Conservation (phyloP, 306 rosid genomes). For the Vachellia collinsii region DNA sequence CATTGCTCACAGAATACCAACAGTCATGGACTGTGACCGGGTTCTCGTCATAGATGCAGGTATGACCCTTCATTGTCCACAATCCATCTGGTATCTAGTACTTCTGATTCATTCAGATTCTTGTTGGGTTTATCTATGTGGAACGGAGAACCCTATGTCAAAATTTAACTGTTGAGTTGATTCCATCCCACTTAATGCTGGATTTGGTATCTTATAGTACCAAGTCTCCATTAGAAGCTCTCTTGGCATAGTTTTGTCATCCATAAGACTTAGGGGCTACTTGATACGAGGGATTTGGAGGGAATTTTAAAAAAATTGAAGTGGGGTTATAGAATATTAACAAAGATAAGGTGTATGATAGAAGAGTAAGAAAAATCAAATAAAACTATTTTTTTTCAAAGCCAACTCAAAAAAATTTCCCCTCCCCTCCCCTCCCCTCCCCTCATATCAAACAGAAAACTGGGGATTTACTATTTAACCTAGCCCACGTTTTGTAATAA, state of each 20-base stretch:
- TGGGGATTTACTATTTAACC: not conserved
- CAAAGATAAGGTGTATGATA: not conserved
- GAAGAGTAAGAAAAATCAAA: too few species aligned
- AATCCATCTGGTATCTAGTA: not conserved
- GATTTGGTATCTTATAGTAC: not conserved
- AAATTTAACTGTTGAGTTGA: too few species aligned
- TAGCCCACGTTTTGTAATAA: not conserved
- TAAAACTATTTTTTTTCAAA: too few species aligned
- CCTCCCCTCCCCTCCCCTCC: not conserved
- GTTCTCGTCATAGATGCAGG: constrained; percentile 92
- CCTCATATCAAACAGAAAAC: not conserved
- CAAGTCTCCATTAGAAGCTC: not conserved
- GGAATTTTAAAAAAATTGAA: not conserved
- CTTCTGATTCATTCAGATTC: not conserved
- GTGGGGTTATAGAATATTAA: too few species aligned
- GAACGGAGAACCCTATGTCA: not conserved
- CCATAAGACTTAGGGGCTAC: not conserved
- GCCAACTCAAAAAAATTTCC: too few species aligned
- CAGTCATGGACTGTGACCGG: constrained; percentile 90
- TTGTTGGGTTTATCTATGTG: not conserved
- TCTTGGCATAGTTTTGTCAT: not conserved
- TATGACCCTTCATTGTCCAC: constrained; percentile 2
- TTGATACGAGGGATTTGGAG: too few species aligned
- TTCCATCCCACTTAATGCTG: not conserved
- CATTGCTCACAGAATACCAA: constrained; percentile 97